Evolutionary conservation across 139 green algal species (phyloP).

Genomic region (Micractinium conductrix): DNA sequence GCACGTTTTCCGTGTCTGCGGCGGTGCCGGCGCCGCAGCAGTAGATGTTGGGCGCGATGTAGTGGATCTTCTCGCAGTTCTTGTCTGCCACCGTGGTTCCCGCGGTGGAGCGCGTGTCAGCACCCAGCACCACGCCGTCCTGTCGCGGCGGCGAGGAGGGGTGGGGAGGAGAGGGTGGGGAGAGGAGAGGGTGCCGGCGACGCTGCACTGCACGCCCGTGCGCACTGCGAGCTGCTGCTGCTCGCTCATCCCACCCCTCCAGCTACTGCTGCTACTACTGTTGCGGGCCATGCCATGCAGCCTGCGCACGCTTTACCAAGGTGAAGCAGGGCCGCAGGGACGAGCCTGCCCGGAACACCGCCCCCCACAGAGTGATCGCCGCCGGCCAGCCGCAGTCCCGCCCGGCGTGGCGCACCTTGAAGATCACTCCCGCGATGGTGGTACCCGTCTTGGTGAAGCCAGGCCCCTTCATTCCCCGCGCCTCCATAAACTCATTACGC

Average conservation of each 20-base stretch:
- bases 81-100: constrained; percentile 98
- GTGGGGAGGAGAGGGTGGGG: neutral
- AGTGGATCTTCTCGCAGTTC: constrained; percentile 99
- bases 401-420: constrained; percentile 77
- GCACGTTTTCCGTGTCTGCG: constrained; percentile 92
- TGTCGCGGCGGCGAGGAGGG: constrained; percentile 42
- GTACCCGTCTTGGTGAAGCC: constrained; percentile 94
- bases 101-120: constrained; percentile 96
- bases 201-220: too few relatives aligned
- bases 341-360: too few relatives aligned
- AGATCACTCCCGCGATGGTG: constrained; percentile 96
- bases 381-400: neutral
- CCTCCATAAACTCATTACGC: constrained; percentile 86
- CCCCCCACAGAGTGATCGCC: neutral
- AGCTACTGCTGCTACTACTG: too few relatives aligned
- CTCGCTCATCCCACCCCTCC: too few relatives aligned
- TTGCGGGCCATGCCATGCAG: too few relatives aligned
- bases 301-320: too few relatives aligned
- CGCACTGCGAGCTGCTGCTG: too few relatives aligned
- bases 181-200: too few relatives aligned
- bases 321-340: too few relatives aligned
- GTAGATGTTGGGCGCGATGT: constrained; percentile 98
- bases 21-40: constrained; percentile 98
- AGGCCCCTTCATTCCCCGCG: constrained; percentile 73
- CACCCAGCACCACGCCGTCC: constrained; percentile 98